Conservation (phyloP, 2,329 filamentous ascomycete species). For the Cadophora luteo-olivacea region DNA sequence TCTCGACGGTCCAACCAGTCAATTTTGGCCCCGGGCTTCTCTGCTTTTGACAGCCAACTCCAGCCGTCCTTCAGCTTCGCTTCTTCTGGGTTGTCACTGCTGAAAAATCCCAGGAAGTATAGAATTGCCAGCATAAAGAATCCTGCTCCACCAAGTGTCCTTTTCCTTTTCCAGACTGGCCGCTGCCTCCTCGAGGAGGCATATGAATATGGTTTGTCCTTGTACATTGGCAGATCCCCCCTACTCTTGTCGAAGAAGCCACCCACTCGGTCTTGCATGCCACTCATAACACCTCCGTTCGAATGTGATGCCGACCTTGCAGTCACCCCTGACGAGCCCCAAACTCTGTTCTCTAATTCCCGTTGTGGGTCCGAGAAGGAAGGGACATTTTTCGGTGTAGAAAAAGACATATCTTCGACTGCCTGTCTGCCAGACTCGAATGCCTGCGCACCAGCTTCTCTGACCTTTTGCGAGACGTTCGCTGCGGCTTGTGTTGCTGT, state of each 20-base stretch:
- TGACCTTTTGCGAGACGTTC: slow-evolving; percentile 55
- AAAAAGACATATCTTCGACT: slow-evolving; percentile 64
- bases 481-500: slow-evolving; percentile 54
- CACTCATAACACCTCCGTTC: slow-evolving; percentile 51
- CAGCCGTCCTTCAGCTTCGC: slow-evolving; percentile 53
- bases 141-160: slow-evolving; percentile 58
- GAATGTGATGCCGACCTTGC: slow-evolving; percentile 45
- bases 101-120: slow-evolving; percentile 73
- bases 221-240: slow-evolving; percentile 87
- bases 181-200: slow-evolving; percentile 63
- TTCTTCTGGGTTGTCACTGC: slow-evolving; percentile 42
- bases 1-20: slow-evolving; percentile 83
- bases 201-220: slow-evolving; percentile 92
- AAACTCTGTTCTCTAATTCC: slow-evolving; percentile 69
- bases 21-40: slow-evolving; percentile 52
- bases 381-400: slow-evolving; percentile 72
- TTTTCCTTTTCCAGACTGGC: slow-evolving; percentile 68
- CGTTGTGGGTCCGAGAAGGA: slow-evolving; percentile 71
- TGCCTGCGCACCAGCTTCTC: slow-evolving; percentile 56
- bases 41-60: slow-evolving; percentile 62
- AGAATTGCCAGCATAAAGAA: slow-evolving; percentile 63
- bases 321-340: slow-evolving; percentile 60
- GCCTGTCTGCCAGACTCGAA: slow-evolving; percentile 51
- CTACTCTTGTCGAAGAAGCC: slow-evolving; percentile 66
- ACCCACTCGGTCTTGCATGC: slow-evolving; percentile 67